Evolutionary conservation across 192 early-diverging fungal genomes (phyloP), one percentile per base, ranked within the genome.

Genomic region (Backusella tarrabulga): DNA sequence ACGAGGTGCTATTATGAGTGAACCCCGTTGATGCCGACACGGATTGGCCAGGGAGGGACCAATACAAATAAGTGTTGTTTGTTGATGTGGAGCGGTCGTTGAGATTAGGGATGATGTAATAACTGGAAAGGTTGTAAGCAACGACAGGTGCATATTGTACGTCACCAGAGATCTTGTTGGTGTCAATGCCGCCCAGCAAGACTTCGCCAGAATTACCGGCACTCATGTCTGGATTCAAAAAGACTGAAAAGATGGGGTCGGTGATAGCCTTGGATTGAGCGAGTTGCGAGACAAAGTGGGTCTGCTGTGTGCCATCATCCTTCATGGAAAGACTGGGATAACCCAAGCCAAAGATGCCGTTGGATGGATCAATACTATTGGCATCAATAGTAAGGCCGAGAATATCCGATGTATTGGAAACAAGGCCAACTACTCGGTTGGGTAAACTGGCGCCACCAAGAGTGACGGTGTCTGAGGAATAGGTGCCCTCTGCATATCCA

Each of bases 101-200:
- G 23, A 44, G 32, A 41, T 71, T 42, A 6, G 76, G 29, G 1
- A 34, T 17, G 1, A 44, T 17, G 23, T 44, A 41, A 23, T 68
- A 38, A 21, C 32, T 38, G 15, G 29, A 54, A 21, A 79, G 3
- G 23, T 75, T 34, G 26, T 75, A 79, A 19, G 29, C 12, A 11
- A 79, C 68, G 0, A 79, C 78, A 34, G 78, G 78, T 4, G 80
- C 74, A 74, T 87, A 89, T 23, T 63, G 83, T 40, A 89, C 72
- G 11, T 67, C 32, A 14, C 87, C 88, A 12, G 84, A 77, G 0
- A 41, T 23, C 60, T 83, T 87, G 40, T 67, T 67, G 7, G 70
- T 36, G 71, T 89, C 88, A 40, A 83, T 71, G 26, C 87, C 88
- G 73, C 85, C 87, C 71, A 90, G 78, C 8, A 67, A 73, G 32